These are phyloP conservation scores for Colletotrichum magnum DNA, from an alignment of 2,329 filamentous ascomycete species.

Conservation along the genomic window DNA sequence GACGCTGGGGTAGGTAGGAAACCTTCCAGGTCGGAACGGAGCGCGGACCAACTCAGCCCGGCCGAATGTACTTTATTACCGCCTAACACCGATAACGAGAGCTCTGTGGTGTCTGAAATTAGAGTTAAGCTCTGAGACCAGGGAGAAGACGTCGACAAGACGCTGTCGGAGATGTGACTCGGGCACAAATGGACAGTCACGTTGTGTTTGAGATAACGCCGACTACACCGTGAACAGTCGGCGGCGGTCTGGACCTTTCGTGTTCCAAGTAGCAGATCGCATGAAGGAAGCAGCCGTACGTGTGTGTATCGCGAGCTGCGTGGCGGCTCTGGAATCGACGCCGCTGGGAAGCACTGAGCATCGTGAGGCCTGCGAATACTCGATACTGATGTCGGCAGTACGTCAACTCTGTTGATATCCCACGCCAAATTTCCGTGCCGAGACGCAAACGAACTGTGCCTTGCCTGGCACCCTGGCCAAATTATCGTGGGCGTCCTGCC, in stretches of 20 bases:
- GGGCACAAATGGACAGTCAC: constrained; percentile 19
- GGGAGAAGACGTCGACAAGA: constrained; percentile 3
- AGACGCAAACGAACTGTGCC: constrained; percentile 20
- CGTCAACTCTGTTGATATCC: background rate
- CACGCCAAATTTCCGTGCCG: constrained; percentile 2
- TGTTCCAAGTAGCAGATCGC: constrained; percentile 1
- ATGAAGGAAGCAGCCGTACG: constrained; percentile 8
- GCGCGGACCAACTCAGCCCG: constrained; percentile 6
- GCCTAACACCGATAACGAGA: constrained; percentile 25
- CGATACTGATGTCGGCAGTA: constrained; percentile 2
- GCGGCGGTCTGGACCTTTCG: constrained; percentile 5
- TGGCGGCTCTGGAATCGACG: background rate
- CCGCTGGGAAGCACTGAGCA: background rate
- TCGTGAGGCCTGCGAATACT: constrained; percentile 7
- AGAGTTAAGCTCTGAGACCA: constrained; percentile 33
- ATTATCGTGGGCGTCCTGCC: constrained; percentile 4
- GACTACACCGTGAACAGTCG: constrained; percentile 9
- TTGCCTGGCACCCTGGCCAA: background rate
- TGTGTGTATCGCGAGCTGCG: background rate
- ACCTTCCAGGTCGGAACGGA: constrained; percentile 19
- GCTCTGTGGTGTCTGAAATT: constrained; percentile 18
- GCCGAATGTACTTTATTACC: constrained; percentile 20
- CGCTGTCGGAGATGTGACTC: constrained; percentile 11
- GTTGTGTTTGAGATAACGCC: constrained; percentile 15
- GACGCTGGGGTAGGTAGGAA: constrained; percentile 1